These are phyloP conservation scores for Exophiala spinifera DNA, from an alignment of 2,329 filamentous ascomycete genomes.

Conservation along the genomic window DNA sequence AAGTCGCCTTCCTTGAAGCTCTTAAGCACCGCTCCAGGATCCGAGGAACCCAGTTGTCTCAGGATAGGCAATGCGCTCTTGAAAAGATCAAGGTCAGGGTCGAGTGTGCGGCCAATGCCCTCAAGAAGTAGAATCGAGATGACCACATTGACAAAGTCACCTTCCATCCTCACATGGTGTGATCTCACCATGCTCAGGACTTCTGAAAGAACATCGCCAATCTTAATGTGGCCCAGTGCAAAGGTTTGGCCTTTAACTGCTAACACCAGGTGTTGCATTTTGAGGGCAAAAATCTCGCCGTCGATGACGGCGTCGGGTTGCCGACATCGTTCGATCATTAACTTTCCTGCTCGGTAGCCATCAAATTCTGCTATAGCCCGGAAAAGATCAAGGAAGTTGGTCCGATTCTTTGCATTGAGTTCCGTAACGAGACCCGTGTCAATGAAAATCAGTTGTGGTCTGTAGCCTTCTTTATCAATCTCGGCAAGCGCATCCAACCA, in stretches of 20 bases:
- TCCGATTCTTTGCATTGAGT: constrained; percentile 78
- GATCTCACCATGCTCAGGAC: constrained; percentile 86
- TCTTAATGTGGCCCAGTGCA: constrained; percentile 89
- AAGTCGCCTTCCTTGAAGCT: constrained; percentile 72
- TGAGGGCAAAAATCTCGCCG: constrained; percentile 83
- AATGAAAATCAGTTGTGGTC: constrained; percentile 94
- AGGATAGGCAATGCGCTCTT: constrained; percentile 84
- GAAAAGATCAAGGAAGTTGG: constrained; percentile 94
- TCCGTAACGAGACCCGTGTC: constrained; percentile 95
- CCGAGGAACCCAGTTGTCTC: constrained; percentile 72
- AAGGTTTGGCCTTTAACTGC: constrained; percentile 87
- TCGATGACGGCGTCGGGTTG: constrained; percentile 89
- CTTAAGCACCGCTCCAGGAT: constrained; percentile 61
- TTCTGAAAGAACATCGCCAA: constrained; percentile 88
- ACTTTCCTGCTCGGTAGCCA: constrained; percentile 86
- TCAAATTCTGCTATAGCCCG: constrained; percentile 94
- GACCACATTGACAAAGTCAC: constrained; percentile 97
- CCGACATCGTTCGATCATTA: constrained; percentile 94
- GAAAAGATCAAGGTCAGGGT: constrained; percentile 85
- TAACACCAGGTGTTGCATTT: constrained; percentile 94
- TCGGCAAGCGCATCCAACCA: constrained; percentile 73
- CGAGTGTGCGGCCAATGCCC: constrained; percentile 82
- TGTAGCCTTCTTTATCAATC: constrained; percentile 82
- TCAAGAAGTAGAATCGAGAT: constrained; percentile 91
- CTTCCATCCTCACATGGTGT: constrained; percentile 92